Base-by-base conservation (phyloP, 441 rosid species). In the Arabidopsis lyrata region DNA sequence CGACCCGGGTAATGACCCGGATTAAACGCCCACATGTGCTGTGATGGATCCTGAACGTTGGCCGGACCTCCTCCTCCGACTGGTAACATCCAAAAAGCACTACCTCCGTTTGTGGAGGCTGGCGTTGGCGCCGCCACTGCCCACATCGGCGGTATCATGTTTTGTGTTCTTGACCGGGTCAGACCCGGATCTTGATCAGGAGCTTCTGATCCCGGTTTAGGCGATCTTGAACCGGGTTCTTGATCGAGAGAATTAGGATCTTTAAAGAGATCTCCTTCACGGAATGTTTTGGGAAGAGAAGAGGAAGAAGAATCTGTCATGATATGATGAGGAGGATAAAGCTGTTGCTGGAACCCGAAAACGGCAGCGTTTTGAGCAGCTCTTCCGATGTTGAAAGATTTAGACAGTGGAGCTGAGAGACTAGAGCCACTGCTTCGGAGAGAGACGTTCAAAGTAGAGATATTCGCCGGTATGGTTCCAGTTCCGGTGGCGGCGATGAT, bases 11-110 rank as follows among this genome's bases (percentile, higher is more conserved):
- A 84, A 60, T 82, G 87, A 69, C 83, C 83, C 5, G 87, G 85
- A 53, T 70, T 70, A 24, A 86, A 86, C 12, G 85, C 81, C 92
- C 90, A 88, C 87, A 88, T 77, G 64, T 82, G 86, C 6, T 77
- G 60, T 20, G 85, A 71, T 2, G 87, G 63, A 64, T 86, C 92
- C 27, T 73, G 70, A 29, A 66, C 56, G 5, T 65, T 65, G 0
- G 76, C 49, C 10, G 83, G 15, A 5, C 77, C 76, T 5, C 82
- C 84, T 3, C 84, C 86, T 31, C 90, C 87, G 2, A 88, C 87
- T 0, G 92, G 90, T 8, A 88, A 49, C 92, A 88, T 88, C 92
- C 92, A 88, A 73, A 88, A 86, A 15, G 86, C 81, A 68, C 72
- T 84, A 9, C 86, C 85, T 11, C 90, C 85, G 65, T 82, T 86